Percentiles rank a stretch among this genome's conserved stretches.
These are phyloP conservation scores for Pythium apleroticum DNA, from an alignment of 352 stramenopile species.

Conservation along the genomic window DNA sequence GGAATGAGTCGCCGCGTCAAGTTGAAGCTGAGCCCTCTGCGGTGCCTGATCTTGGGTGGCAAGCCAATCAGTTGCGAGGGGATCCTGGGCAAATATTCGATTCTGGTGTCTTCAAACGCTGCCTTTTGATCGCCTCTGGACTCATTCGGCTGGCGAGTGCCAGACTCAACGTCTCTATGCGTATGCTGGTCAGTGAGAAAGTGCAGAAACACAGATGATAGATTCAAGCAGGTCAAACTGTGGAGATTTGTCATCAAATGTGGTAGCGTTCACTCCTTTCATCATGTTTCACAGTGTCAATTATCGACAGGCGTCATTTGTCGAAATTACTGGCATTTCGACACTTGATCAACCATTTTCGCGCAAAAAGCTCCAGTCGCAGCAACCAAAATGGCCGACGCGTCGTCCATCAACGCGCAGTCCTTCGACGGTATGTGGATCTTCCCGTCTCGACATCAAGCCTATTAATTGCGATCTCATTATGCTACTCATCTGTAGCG, in stretches of 20 bases:
- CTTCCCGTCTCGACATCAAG: background rate
- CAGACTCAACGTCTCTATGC: background rate
- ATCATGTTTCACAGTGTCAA: background rate
- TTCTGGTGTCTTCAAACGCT: no score
- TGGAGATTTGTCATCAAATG: no score
- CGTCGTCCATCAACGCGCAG: conserved; percentile 19
- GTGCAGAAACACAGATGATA: background rate
- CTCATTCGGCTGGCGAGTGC: background rate
- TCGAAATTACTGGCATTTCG: background rate
- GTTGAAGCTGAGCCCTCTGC: background rate
- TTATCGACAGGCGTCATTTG: background rate
- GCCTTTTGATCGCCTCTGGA: background rate
- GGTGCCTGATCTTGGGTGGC: background rate
- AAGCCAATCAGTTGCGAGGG: background rate
- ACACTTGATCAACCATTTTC: background rate
- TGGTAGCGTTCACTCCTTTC: background rate
- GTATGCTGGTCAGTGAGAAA: background rate
- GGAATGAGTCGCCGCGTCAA: no score
- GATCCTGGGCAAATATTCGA: background rate
- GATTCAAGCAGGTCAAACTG: background rate
- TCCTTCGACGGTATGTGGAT: conserved; percentile 23
- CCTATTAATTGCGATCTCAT: background rate
- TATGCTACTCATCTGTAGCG: conserved; percentile 33
- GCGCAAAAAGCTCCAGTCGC: background rate
- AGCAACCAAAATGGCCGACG: conserved; percentile 24